Evolutionary conservation across 768 basidiomycete species (phyloP).

Genomic region (Cytidiella melzeri): DNA sequence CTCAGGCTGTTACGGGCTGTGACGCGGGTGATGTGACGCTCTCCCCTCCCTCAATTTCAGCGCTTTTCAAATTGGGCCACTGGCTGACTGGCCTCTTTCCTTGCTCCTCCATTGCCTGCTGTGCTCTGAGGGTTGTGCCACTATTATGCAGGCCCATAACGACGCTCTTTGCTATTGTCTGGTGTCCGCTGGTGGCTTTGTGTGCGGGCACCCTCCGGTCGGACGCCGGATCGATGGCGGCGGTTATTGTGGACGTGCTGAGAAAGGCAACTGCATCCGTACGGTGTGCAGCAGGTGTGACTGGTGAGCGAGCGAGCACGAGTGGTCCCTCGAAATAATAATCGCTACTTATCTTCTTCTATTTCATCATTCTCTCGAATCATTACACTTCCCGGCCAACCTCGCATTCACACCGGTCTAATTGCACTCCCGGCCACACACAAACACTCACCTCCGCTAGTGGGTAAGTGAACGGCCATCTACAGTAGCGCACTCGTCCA

Average conservation of each 20-base stretch:
- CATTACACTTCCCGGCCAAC: not conserved
- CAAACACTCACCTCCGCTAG: not conserved
- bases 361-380: not conserved
- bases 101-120: not conserved
- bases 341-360: too few species aligned
- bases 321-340: too few species aligned
- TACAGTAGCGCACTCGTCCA: not conserved
- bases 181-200: not conserved
- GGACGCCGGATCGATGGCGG: constrained; percentile 14
- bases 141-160: not conserved
- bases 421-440: not conserved
- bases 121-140: too few species aligned
- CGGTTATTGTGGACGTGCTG: constrained; percentile 7
- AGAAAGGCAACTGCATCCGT: constrained; percentile 1
- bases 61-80: not conserved
- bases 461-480: not conserved
- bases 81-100: not conserved
- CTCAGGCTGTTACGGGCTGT: not conserved
- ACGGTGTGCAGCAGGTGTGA: not conserved
- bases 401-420: not conserved
- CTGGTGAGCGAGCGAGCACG: too few species aligned
- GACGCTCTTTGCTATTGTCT: not conserved
- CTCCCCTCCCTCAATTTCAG: not conserved
- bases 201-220: not conserved
- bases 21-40: not conserved